phyloP scores from a whole-genome alignment of 1,284 basidiomycete genomes.

The Laetiporus sulphureus region DNA sequence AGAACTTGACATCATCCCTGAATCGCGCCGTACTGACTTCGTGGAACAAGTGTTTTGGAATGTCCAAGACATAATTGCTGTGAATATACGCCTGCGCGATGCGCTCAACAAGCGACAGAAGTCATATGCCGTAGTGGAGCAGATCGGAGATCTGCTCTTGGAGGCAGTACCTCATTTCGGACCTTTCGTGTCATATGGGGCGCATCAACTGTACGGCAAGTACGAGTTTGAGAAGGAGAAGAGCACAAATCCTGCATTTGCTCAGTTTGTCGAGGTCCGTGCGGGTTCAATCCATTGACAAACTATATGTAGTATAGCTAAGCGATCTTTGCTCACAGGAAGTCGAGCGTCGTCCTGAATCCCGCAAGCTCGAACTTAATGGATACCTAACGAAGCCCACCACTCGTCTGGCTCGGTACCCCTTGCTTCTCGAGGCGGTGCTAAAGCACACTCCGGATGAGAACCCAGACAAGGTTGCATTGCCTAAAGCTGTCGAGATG shows the following conservation, averaged over 20 bases:
- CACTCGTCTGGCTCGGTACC: constrained; percentile 93
- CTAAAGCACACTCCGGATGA: constrained; percentile 91
- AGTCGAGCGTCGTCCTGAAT: constrained; percentile 91
- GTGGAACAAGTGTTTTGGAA: constrained; percentile 98
- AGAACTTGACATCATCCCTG: constrained; percentile 73
- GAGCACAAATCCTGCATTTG: constrained; percentile 87
- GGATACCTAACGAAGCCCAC: constrained; percentile 99
- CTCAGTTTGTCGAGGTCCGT: constrained; percentile 89
- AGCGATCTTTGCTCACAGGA: constrained; percentile 55
- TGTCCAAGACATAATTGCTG: constrained; percentile 87
- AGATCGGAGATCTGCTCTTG: constrained; percentile 88
- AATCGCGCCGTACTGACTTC: constrained; percentile 78
- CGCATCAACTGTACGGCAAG: constrained; percentile 97
- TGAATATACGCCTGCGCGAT: constrained; percentile 87
- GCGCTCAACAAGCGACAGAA: constrained; percentile 96
- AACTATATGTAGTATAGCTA: neutral
- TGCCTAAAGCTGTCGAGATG: constrained; percentile 78
- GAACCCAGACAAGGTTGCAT: constrained; percentile 76
- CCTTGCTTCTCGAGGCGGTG: constrained; percentile 88
- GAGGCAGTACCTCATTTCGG: constrained; percentile 86
- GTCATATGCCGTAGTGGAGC: constrained; percentile 86
- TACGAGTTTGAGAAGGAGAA: constrained; percentile 99
- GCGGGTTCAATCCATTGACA: neutral
- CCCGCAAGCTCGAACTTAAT: constrained; percentile 94
- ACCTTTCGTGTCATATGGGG: constrained; percentile 93